Evolutionary conservation across 2,329 filamentous ascomycete genomes (phyloP).

Genomic region (Ophiostoma pallidulum): DNA sequence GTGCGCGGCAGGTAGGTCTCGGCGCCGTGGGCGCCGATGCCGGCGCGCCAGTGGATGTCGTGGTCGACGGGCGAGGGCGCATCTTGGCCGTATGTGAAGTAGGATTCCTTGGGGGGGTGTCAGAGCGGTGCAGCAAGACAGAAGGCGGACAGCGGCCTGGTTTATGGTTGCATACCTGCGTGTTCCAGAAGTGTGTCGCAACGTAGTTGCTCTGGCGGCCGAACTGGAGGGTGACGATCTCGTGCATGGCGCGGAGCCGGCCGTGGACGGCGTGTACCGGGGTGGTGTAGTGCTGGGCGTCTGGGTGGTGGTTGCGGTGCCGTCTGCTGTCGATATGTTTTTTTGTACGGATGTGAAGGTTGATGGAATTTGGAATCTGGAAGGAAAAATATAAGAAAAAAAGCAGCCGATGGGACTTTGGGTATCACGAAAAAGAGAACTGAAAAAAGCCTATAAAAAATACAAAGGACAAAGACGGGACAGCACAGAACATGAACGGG

Average conservation of each 20-base stretch:
- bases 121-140: not conserved
- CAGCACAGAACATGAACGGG: too few species aligned
- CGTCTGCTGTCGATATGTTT: not conserved
- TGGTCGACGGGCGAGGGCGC: conserved; percentile 64
- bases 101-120: conserved; percentile 64
- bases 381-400: too few species aligned
- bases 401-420: too few species aligned
- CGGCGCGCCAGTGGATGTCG: conserved; percentile 80
- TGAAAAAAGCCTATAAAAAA: too few species aligned
- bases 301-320: not conserved
- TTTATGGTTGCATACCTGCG: conserved; percentile 50
- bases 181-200: conserved; percentile 95
- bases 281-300: too few species aligned
- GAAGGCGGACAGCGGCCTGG: not conserved
- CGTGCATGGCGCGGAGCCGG: conserved; percentile 56
- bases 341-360: too few species aligned
- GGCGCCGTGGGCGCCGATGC: conserved; percentile 68
- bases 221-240: conserved; percentile 89
- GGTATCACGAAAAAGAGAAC: too few species aligned
- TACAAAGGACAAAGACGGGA: too few species aligned
- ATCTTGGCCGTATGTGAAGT: conserved; percentile 75
- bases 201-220: conserved; percentile 89
- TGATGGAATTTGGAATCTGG: too few species aligned
- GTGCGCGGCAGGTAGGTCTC: conserved; percentile 91
- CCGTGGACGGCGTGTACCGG: not conserved